Evolutionary conservation across 139 green algal species (phyloP).

Genomic region (Micractinium sp.): DNA sequence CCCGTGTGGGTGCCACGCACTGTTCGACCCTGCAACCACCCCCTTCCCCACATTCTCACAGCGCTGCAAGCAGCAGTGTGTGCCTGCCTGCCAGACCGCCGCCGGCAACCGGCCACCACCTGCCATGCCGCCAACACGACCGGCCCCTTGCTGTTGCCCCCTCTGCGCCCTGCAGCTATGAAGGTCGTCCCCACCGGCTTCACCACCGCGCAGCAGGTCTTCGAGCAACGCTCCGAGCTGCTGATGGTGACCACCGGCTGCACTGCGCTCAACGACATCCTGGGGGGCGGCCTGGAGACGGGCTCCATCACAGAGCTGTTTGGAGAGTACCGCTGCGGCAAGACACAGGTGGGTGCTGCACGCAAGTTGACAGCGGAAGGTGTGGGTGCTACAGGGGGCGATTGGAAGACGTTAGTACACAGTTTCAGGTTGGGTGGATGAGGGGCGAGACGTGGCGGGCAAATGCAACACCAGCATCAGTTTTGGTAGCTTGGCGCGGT

Average conservation of each 20-base stretch:
- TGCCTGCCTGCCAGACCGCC: not conserved
- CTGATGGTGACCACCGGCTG: conserved; percentile 92
- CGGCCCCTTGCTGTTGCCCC: not conserved
- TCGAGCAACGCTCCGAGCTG: conserved; percentile 81
- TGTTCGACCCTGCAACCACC: no score
- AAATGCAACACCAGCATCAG: no score
- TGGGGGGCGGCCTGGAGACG: conserved; percentile 96
- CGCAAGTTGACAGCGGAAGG: no score
- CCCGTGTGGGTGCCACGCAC: not conserved
- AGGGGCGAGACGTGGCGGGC: no score
- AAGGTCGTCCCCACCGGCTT: conserved; percentile 95
- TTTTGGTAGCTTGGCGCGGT: no score
- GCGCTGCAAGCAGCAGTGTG: not conserved
- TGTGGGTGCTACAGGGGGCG: no score
- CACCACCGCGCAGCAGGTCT: conserved; percentile 87
- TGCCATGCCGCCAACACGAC: not conserved
- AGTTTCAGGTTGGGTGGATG: no score
- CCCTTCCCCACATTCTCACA: not conserved
- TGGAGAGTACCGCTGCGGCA: conserved; percentile 94
- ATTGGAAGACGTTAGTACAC: no score
- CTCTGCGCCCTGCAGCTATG: conserved; percentile 68
- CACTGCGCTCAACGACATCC: conserved; percentile 89
- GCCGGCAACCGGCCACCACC: not conserved
- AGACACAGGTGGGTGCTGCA: conserved; percentile 82
- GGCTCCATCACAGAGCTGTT: conserved; percentile 99